Percentiles rank a stretch among this genome's conserved stretches.
phyloP scores from a whole-genome alignment of 169 alveolate species.

The Toxoplasma gondii region DNA sequence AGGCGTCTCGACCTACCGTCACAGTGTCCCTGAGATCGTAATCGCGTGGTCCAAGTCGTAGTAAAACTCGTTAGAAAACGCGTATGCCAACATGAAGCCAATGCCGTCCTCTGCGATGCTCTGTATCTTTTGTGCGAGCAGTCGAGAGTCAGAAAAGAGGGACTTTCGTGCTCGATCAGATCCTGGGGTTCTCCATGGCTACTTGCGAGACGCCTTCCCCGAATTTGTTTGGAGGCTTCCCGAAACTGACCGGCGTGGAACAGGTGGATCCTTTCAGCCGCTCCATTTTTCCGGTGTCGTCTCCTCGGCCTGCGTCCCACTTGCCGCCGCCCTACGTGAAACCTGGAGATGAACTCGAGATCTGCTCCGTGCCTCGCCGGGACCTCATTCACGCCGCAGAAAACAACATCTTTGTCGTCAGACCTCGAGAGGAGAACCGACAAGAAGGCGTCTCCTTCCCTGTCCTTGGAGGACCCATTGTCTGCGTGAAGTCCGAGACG shows the following conservation, averaged over 20 bases:
- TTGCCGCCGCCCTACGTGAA: not conserved
- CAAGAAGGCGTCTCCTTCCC: not conserved
- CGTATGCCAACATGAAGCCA: too few species aligned
- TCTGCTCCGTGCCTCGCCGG: not conserved
- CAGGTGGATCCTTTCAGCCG: constrained; percentile 27
- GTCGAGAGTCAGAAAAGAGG: not conserved
- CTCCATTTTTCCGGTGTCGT: not conserved
- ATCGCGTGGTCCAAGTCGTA: too few species aligned
- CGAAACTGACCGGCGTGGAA: not conserved
- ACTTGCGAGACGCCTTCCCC: not conserved
- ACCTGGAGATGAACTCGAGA: not conserved
- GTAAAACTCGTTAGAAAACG: too few species aligned
- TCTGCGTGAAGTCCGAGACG: not conserved
- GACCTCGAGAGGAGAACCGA: not conserved
- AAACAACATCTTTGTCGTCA: not conserved
- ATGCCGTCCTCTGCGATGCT: too few species aligned
- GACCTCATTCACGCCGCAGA: not conserved
- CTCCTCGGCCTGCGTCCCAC: not conserved
- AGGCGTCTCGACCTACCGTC: too few species aligned
- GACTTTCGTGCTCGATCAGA: not conserved
- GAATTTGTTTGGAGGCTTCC: not conserved
- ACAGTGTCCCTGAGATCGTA: too few species aligned
- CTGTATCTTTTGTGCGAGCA: not conserved
- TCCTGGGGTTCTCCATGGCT: not conserved
- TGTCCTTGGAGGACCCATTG: not conserved